Evolutionary conservation across 352 stramenopile species (phyloP), one percentile per base, ranked within the genome.

Genomic region (Thraustochytrium sp.): DNA sequence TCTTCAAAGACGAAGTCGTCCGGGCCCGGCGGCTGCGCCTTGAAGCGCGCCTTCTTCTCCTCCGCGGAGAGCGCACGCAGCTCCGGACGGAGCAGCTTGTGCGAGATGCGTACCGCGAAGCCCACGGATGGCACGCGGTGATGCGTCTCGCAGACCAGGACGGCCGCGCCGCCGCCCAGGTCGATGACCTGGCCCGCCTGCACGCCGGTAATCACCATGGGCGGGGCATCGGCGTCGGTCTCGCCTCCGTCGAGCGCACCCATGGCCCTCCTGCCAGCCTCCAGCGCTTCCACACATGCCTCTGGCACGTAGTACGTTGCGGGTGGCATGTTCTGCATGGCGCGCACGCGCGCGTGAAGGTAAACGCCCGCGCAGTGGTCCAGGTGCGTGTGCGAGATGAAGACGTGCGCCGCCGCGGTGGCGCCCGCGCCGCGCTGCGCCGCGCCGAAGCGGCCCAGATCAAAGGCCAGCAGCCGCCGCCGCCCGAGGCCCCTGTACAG

Each of bases 321-420:
- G 18, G 8, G 23, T 36, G 9, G 11, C 26, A 21, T 54, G 18
- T 11, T 11, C 31, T 72, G 34, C 65, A 77, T 77, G 18, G 40
- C 65, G 18, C 65, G 65, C 9, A 31, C 13, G 23, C 65, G 21
- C 13, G 65, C 65, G n/a, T 38, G 36, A 62, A 62, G 42, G 26
- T 36, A 77, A 16, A 36, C 65, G 9, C 26, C 65, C 9, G 42
- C 65, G 65, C 65, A 77, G 65, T 77, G 65, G 49, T 77, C 65
- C 34, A 36, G 5, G 65, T 77, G 65, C 18, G 26, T 26, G 46
- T 77, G 65, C 0, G 65, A 77, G 34, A 77, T 77, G 46, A 77
- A 77, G 42, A 77, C 65, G 65, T 77, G 40, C 11, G 4, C 34
- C 26, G 59, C 59, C 1, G 4, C 26, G 40, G 9, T 29, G 9